Evolutionary conservation across 2,329 filamentous ascomycete genomes (phyloP).

Genomic region (Xenoacremonium recifei): DNA sequence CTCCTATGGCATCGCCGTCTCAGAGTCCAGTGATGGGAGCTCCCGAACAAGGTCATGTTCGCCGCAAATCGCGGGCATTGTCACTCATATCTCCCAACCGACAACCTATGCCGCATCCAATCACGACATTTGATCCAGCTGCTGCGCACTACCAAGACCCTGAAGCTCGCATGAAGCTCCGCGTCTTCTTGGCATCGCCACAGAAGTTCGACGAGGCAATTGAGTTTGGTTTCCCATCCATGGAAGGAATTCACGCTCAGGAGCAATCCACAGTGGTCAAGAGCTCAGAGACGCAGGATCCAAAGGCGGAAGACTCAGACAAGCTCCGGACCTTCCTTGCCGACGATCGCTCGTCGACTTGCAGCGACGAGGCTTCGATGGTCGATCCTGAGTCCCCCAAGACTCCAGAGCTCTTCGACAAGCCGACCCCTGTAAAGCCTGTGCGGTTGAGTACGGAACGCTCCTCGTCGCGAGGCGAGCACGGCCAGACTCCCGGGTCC

Average conservation of each 20-base stretch:
- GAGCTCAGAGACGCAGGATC: conserved; percentile 23
- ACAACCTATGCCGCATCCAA: conserved; percentile 30
- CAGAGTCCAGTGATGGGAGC: conserved; percentile 19
- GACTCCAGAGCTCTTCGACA: conserved; percentile 51
- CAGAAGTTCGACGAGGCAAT: conserved; percentile 96
- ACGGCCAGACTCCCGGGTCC: conserved; percentile 54
- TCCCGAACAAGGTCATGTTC: conserved; percentile 34
- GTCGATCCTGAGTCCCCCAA: conserved; percentile 59
- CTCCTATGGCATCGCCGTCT: conserved; percentile 23
- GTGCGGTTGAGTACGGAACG: conserved; percentile 27
- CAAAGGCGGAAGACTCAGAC: conserved; percentile 39
- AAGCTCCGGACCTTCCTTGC: conserved; percentile 57
- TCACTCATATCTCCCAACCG: conserved; percentile 51
- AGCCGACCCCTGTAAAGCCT: conserved; percentile 29
- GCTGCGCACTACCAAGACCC: conserved; percentile 88
- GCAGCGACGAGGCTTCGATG: conserved; percentile 49
- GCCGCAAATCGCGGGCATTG: conserved; percentile 53
- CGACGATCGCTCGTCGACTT: conserved; percentile 56
- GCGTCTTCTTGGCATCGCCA: conserved; percentile 81
- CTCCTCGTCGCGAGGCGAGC: conserved; percentile 35
- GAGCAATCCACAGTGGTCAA: conserved; percentile 23
- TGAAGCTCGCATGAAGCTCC: conserved; percentile 80
- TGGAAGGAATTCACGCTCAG: conserved; percentile 40
- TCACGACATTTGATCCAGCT: conserved; percentile 58
- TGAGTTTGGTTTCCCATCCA: conserved; percentile 85